Evolutionary conservation across 148 eudicot genomes (phyloP).

Genomic region (Simmondsia chinensis): DNA sequence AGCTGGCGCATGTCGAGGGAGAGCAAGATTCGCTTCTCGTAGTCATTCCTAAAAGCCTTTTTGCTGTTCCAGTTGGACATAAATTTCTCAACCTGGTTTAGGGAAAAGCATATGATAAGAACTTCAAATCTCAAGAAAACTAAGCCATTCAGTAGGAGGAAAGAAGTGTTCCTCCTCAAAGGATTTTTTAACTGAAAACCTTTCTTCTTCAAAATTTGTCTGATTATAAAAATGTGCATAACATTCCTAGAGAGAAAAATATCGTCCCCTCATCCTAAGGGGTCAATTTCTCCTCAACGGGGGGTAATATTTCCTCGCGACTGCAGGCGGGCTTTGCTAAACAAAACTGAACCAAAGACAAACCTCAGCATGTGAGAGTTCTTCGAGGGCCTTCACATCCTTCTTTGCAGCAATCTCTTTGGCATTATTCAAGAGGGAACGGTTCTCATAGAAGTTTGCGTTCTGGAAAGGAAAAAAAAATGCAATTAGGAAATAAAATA

Average conservation of each 20-base stretch:
- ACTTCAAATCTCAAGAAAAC: neutral
- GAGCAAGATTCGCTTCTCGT: constrained; percentile 55
- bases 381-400: constrained; percentile 38
- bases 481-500: no score
- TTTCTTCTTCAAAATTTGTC: no score
- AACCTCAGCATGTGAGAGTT: constrained; percentile 30
- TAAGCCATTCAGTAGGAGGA: neutral
- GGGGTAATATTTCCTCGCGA: no score
- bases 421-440: constrained; percentile 16
- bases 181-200: no score
- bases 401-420: constrained; percentile 42
- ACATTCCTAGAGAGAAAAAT: no score
- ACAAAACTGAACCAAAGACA: no score
- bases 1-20: constrained; percentile 68
- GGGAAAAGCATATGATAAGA: neutral
- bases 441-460: constrained; percentile 21
- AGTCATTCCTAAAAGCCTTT: constrained; percentile 67
- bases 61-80: constrained; percentile 55
- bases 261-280: no score
- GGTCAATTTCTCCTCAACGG: no score
- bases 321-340: no score
- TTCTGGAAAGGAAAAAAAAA: constrained; percentile 26
- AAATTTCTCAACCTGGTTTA: constrained; percentile 53
- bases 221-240: no score
- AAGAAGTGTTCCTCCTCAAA: neutral